Conservation (phyloP, 1,284 basidiomycete genomes). For the Peniophora sp. region DNA sequence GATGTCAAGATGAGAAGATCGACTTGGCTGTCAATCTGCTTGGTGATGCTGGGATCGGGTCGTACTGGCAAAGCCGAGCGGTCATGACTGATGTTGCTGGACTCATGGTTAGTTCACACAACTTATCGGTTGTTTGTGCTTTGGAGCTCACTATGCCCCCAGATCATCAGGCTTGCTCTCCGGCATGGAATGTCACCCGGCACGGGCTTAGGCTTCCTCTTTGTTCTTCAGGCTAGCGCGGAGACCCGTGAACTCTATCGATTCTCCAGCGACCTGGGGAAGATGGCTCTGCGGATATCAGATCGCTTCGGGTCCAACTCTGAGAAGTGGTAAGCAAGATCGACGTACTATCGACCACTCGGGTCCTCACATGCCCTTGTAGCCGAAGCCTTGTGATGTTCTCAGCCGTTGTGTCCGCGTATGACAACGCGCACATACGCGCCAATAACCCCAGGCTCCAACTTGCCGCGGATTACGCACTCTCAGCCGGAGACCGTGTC, state of each 20-base stretch:
- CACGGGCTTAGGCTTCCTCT: constrained; percentile 61
- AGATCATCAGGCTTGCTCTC: constrained; percentile 61
- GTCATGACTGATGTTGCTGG: constrained; percentile 57
- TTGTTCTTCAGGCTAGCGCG: constrained; percentile 54
- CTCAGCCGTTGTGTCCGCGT: constrained; percentile 56
- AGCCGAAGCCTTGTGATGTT: constrained; percentile 57
- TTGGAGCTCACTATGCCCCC: constrained; percentile 1
- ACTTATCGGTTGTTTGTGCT: not conserved
- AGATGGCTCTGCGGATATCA: constrained; percentile 54
- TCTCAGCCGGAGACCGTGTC: constrained; percentile 58
- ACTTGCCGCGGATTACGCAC: constrained; percentile 54
- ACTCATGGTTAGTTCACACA: constrained; percentile 39
- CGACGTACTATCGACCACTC: not conserved
- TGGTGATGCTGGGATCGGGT: constrained; percentile 62
- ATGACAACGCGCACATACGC: constrained; percentile 56
- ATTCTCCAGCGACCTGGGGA: constrained; percentile 61
- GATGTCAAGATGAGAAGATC: constrained; percentile 44
- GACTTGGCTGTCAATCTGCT: constrained; percentile 57
- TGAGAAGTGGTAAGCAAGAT: constrained; percentile 49
- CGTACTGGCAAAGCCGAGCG: constrained; percentile 57
- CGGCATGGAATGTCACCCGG: constrained; percentile 59
- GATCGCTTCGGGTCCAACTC: constrained; percentile 52
- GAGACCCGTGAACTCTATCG: constrained; percentile 54
- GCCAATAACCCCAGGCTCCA: constrained; percentile 54
- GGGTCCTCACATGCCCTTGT: not conserved